Conservation (phyloP, 2,329 filamentous ascomycete species). For the Diaporthe batatas region DNA sequence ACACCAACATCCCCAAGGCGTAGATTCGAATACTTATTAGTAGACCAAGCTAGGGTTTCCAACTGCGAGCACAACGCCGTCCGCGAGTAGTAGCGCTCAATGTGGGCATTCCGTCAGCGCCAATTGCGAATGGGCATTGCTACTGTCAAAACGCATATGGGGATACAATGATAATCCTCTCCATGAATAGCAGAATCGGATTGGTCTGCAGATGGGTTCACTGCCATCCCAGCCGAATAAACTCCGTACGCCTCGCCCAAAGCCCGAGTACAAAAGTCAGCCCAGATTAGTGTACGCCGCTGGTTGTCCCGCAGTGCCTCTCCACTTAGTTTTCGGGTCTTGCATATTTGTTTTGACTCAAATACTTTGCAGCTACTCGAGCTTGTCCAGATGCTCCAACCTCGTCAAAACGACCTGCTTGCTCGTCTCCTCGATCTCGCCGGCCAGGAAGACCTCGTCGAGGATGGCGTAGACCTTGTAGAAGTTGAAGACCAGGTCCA, state of each 20-base stretch:
- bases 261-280: conserved; percentile 4
- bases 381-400: conserved; percentile 94
- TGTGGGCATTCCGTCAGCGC: not conserved
- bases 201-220: not conserved
- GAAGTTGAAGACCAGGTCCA: conserved; percentile 89
- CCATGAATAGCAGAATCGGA: not conserved
- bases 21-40: too few species aligned
- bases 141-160: not conserved
- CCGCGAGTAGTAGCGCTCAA: not conserved
- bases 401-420: conserved; percentile 97
- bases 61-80: not conserved
- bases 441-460: conserved; percentile 96
- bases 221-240: conserved; percentile 17
- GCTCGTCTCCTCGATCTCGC: conserved; percentile 98
- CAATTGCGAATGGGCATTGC: not conserved
- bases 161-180: not conserved
- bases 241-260: conserved; percentile 42
- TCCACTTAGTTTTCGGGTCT: not conserved
- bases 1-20: too few species aligned
- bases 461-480: conserved; percentile 97
- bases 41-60: too few species aligned
- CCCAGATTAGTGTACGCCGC: conserved; percentile 4
- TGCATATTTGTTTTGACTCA: not conserved
- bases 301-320: not conserved
- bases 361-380: conserved; percentile 72